phyloP scores from a whole-genome alignment of 805 yeast species.

The Komagataella pseudopastoris region DNA sequence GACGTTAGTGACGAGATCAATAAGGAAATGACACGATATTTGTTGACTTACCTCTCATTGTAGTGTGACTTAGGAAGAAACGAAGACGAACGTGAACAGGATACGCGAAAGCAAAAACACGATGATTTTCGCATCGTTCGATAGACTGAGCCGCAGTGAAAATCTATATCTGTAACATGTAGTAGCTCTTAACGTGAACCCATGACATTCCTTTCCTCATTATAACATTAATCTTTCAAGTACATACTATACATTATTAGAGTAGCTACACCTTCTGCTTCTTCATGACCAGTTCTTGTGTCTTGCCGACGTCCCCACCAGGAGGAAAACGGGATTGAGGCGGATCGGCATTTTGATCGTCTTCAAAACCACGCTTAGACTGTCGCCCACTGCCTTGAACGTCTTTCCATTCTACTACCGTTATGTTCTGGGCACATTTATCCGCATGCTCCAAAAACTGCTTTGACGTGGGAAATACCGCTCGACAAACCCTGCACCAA shows the following conservation, averaged over 20 bases:
- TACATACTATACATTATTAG: background rate
- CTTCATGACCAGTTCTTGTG: background rate
- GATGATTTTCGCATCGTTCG: background rate
- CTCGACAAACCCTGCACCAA: slow-evolving; percentile 53
- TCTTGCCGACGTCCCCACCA: background rate
- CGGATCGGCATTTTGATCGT: background rate
- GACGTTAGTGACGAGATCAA: background rate
- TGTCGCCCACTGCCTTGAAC: background rate
- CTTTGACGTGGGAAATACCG: slow-evolving; percentile 38
- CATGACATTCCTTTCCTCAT: background rate
- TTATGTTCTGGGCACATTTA: slow-evolving; percentile 33
- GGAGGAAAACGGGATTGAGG: background rate
- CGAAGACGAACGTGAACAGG: background rate
- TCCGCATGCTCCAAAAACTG: slow-evolving; percentile 52
- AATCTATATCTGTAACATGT: background rate
- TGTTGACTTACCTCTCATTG: background rate
- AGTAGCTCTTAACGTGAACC: too few relatives aligned
- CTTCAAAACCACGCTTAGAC: background rate
- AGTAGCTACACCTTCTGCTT: background rate
- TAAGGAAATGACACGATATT: background rate
- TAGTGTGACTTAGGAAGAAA: background rate
- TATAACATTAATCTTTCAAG: background rate
- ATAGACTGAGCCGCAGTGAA: background rate
- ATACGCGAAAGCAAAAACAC: background rate
- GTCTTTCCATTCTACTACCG: slow-evolving; percentile 1